Evolutionary conservation across 345 rosid species (phyloP).

Genomic region (Cardamine chenopodiifolia): DNA sequence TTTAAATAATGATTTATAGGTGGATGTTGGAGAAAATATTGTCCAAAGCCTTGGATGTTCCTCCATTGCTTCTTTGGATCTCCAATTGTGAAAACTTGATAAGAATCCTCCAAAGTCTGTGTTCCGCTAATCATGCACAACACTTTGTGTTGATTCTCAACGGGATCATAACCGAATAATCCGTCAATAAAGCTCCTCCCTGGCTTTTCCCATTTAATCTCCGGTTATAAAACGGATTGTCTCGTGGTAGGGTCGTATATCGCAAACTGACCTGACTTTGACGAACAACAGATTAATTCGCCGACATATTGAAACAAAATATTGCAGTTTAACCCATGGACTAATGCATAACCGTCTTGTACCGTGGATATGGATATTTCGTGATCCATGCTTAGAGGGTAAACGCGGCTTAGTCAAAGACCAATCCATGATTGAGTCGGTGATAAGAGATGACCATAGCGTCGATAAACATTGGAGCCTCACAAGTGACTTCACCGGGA

Average conservation of each 20-base stretch:
- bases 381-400: too few species aligned
- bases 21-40: constrained; percentile 18
- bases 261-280: background rate
- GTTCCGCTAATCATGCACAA: background rate
- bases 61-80: constrained; percentile 8
- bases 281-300: background rate
- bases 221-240: background rate
- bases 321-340: too few species aligned
- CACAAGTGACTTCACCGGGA: too few species aligned
- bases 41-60: background rate
- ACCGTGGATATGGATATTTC: too few species aligned
- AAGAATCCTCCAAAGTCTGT: background rate
- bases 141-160: background rate
- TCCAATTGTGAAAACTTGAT: constrained; percentile 19
- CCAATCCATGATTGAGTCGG: too few species aligned
- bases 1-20: constrained; percentile 24
- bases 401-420: too few species aligned
- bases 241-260: too few species aligned
- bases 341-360: too few species aligned
- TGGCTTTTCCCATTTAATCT: background rate
- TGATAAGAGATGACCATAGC: too few species aligned
- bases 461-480: too few species aligned
- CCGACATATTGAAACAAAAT: background rate
- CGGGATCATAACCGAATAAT: background rate
- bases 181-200: background rate